Conservation (phyloP, 78 protist genomes). For the Cavenderia fasciculata region DNA sequence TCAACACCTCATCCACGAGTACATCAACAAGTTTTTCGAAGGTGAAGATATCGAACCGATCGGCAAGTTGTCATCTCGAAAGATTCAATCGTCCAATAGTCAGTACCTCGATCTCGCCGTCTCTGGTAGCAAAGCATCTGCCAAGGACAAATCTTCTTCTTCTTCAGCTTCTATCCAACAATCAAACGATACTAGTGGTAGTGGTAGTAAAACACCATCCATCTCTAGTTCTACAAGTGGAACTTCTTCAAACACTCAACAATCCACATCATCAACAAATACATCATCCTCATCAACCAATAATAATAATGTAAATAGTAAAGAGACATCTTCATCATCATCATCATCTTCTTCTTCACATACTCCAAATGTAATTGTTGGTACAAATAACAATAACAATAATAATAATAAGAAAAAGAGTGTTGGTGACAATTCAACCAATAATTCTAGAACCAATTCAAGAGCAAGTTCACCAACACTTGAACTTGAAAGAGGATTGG, state of each 20-base stretch:
- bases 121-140: too few relatives aligned
- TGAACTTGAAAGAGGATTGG: neutral
- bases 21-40: slow-evolving; percentile 58
- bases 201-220: too few relatives aligned
- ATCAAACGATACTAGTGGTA: too few relatives aligned
- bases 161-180: too few relatives aligned
- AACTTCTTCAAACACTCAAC: too few relatives aligned
- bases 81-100: neutral
- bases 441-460: slow-evolving; percentile 54
- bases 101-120: slow-evolving; percentile 77
- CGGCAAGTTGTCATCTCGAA: neutral
- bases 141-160: too few relatives aligned
- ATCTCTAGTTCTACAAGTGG: too few relatives aligned
- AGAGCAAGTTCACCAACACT: slow-evolving; percentile 53
- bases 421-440: too few relatives aligned
- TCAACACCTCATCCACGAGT: slow-evolving; percentile 54
- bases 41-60: slow-evolving; percentile 45
- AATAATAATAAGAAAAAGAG: too few relatives aligned
- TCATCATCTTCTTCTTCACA: neutral
- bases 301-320: neutral
- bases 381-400: too few relatives aligned
- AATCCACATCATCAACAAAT: neutral
- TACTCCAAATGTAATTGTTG: too few relatives aligned
- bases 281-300: neutral
- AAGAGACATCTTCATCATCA: neutral